Base-by-base conservation (phyloP, 192 early-diverging fungal species). In the Phycomyces blakesleeanus region DNA sequence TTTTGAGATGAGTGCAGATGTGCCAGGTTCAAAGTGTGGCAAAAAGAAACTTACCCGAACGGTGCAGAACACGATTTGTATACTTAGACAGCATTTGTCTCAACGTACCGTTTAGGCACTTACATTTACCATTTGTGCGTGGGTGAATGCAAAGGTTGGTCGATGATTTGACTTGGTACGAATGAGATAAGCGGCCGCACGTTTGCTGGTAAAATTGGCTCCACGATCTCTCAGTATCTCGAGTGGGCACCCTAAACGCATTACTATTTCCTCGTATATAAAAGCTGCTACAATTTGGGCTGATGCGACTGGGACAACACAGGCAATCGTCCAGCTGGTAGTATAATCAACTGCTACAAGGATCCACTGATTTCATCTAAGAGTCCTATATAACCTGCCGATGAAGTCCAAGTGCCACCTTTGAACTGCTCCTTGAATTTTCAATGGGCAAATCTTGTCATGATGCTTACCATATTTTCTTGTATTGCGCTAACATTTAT, bases 201-300 rank as follows among this genome's bases (percentile, higher is more conserved):
- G 29, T 0, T 61, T 61, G 12, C 59, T 49, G 14, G 61, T 55
- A 40, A 74, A 74, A 21, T 68, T 58, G 0, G 61, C 22, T 24
- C 66, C 66, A 34, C 63, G 11, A 44, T 74, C 63, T 0, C 61
- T 57, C 0, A 73, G 10, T 7, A 68, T 68, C 25, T 59, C 53
- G 8, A 3, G 49, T 21, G 72, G 66, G 14, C 62, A 68, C 12
- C 67, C 67, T 51, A 66, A 67, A 21, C 57, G 44, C 7, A 65
- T 24, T 0, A 69, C 56, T 0, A 74, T 51, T 55, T 74, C 60
- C 25, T 74, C 60, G 27, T 74, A 66, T 1, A 74, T 52, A 24
- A 74, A 74, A 0, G 47, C 53, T 0, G 54, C 73, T 11, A 74
- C 59, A 5, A 38, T 29, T 15, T 44, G 53, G 0, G 57, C 67